These are phyloP conservation scores for Oryza punctata DNA, from an alignment of 176 grass and related monocot species.

Conservation along the genomic window DNA sequence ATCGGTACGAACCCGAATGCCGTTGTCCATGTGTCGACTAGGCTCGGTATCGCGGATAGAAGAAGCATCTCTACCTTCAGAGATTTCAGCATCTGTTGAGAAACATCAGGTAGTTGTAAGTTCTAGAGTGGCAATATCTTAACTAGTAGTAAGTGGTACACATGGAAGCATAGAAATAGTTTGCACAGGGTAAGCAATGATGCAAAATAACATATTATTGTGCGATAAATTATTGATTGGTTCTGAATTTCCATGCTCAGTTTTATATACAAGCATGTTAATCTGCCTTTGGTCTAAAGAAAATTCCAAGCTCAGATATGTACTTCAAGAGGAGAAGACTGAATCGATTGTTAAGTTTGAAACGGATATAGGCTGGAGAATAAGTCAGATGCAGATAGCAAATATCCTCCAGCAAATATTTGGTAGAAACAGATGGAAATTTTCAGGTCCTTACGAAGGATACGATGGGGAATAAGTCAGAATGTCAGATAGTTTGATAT, in stretches of 20 bases:
- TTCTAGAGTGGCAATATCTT: background rate
- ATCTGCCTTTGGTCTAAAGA: background rate
- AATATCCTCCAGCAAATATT: background rate
- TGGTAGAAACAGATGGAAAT: conserved; percentile 6
- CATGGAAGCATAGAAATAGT: conserved; percentile 1
- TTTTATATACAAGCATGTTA: background rate
- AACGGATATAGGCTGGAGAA: background rate
- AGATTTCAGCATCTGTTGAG: conserved; percentile 61
- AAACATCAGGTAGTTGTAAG: conserved; percentile 4
- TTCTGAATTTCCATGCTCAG: background rate
- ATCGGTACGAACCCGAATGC: conserved; percentile 61
- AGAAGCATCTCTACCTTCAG: conserved; percentile 72
- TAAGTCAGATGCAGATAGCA: background rate
- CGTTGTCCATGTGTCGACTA: conserved; percentile 68
- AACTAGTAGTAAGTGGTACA: background rate
- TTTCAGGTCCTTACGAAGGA: conserved; percentile 20
- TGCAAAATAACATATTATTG: background rate
- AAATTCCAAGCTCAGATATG: background rate
- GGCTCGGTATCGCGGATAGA: conserved; percentile 65
- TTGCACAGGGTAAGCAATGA: background rate
- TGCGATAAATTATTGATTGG: background rate
- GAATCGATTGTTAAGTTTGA: background rate
- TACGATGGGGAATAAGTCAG: background rate
- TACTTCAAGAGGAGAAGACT: background rate
- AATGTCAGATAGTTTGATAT: background rate